Evolutionary conservation across 2,329 filamentous ascomycete genomes (phyloP).

Genomic region (Aureobasidium uvarum): DNA sequence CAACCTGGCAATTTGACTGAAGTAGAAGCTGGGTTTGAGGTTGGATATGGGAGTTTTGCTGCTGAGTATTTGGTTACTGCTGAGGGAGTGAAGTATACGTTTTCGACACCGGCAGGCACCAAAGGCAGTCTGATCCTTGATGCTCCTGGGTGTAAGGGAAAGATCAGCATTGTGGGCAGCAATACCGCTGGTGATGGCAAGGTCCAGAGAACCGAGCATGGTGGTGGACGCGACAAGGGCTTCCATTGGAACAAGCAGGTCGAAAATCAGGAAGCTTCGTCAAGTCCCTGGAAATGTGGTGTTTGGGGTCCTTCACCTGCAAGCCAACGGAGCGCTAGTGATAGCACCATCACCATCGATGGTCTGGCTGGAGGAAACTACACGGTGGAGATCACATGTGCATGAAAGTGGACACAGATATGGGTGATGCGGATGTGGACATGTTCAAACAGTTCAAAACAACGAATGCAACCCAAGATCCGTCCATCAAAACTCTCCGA

Average conservation of each 20-base stretch:
- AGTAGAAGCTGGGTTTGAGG: conserved; percentile 25
- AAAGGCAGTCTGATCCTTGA: conserved; percentile 19
- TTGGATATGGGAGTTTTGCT: conserved; percentile 13
- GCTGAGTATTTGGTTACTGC: conserved; percentile 21
- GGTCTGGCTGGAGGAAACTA: conserved; percentile 5
- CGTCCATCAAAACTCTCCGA: background rate
- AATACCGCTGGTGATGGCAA: background rate
- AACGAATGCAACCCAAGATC: too few relatives aligned
- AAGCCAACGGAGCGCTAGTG: too few relatives aligned
- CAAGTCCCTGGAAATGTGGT: conserved; percentile 4
- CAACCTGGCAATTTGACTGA: conserved; percentile 27
- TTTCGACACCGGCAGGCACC: conserved; percentile 18
- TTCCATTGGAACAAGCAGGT: background rate
- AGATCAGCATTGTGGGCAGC: background rate
- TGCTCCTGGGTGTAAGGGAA: background rate
- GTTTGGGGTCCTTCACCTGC: background rate
- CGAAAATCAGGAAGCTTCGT: background rate
- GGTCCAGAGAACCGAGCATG: background rate
- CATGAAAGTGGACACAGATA: background rate
- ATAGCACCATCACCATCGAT: background rate
- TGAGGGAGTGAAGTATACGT: background rate
- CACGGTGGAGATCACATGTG: background rate
- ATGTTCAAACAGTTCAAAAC: background rate
- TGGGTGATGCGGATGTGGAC: background rate
- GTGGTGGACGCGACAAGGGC: background rate